A percentile compares a stretch with the other conserved stretches of the same genome.
These are phyloP conservation scores for Tetrastigma voinierianum DNA, from an alignment of 164 flowering plant species.

Conservation along the genomic window DNA sequence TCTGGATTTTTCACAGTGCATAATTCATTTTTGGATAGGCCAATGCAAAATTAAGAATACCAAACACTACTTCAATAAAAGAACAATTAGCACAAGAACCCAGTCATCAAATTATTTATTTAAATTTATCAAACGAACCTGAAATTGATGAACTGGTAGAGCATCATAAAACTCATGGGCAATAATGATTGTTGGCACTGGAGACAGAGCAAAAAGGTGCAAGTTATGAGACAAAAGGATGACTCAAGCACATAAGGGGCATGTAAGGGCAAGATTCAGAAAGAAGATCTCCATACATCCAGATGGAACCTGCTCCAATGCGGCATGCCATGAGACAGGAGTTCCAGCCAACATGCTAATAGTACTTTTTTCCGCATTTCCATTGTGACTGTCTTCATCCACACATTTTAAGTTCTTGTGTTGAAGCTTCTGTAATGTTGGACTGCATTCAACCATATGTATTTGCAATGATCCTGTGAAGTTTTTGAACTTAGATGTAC, in stretches of 20 bases:
- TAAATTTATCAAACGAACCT: slow-evolving; percentile 49
- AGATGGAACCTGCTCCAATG: slow-evolving; percentile 84
- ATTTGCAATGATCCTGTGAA: slow-evolving; percentile 72
- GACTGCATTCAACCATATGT: slow-evolving; percentile 95
- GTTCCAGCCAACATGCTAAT: slow-evolving; percentile 59
- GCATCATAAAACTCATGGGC: slow-evolving; percentile 98
- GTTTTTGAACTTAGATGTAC: slow-evolving; percentile 72
- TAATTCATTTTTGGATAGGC: no score
- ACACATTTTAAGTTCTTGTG: slow-evolving; percentile 56
- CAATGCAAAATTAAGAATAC: no score
- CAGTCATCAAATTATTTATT: background rate
- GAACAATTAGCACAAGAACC: background rate
- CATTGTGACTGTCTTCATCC: slow-evolving; percentile 29
- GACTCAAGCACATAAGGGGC: background rate
- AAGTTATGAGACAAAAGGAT: background rate
- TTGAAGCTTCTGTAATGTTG: slow-evolving; percentile 77
- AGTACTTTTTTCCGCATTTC: slow-evolving; percentile 30
- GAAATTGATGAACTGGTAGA: slow-evolving; percentile 92
- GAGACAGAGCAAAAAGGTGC: slow-evolving; percentile 8
- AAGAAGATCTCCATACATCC: slow-evolving; percentile 59
- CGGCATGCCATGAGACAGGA: slow-evolving; percentile 88
- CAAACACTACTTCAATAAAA: no score
- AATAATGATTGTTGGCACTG: slow-evolving; percentile 85
- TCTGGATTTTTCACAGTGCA: no score
- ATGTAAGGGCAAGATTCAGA: background rate